Conservation (phyloP, 2,329 filamentous ascomycete genomes). For the Sporothrix phasma region DNA sequence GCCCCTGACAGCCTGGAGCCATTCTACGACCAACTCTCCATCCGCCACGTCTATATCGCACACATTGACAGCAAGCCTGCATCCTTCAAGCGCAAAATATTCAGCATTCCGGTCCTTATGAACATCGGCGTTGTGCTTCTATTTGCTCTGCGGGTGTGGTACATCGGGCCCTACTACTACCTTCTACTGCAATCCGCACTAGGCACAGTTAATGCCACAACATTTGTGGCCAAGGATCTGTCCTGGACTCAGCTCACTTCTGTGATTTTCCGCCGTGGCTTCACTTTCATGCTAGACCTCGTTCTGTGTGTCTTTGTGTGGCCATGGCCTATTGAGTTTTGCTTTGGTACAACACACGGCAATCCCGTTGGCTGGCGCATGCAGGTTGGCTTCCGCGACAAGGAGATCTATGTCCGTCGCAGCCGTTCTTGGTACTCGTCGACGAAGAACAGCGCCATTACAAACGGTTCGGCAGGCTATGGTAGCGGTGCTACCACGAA, state of each 20-base stretch:
- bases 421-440: slow-evolving; percentile 61
- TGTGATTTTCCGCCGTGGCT: slow-evolving; percentile 49
- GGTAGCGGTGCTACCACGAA: slow-evolving; percentile 27
- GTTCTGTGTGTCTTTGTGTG: slow-evolving; percentile 56
- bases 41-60: slow-evolving; percentile 67
- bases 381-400: slow-evolving; percentile 62
- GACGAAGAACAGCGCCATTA: background rate
- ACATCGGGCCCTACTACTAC: slow-evolving; percentile 64
- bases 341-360: slow-evolving; percentile 45
- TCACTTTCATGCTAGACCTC: slow-evolving; percentile 66
- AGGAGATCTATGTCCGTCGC: slow-evolving; percentile 72
- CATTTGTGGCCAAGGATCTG: slow-evolving; percentile 48
- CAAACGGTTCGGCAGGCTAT: background rate
- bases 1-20: slow-evolving; percentile 53
- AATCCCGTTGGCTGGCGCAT: slow-evolving; percentile 66
- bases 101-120: slow-evolving; percentile 65
- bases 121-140: slow-evolving; percentile 58
- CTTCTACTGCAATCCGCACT: slow-evolving; percentile 53
- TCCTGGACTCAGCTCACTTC: slow-evolving; percentile 46
- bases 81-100: slow-evolving; percentile 72
- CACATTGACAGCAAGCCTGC: slow-evolving; percentile 66
- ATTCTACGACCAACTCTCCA: slow-evolving; percentile 57
- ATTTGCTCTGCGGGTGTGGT: slow-evolving; percentile 58
- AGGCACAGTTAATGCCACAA: slow-evolving; percentile 56
- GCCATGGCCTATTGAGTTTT: slow-evolving; percentile 66